Base-by-base conservation (phyloP, 2,329 filamentous ascomycete genomes). In the Fusarium sp. region DNA sequence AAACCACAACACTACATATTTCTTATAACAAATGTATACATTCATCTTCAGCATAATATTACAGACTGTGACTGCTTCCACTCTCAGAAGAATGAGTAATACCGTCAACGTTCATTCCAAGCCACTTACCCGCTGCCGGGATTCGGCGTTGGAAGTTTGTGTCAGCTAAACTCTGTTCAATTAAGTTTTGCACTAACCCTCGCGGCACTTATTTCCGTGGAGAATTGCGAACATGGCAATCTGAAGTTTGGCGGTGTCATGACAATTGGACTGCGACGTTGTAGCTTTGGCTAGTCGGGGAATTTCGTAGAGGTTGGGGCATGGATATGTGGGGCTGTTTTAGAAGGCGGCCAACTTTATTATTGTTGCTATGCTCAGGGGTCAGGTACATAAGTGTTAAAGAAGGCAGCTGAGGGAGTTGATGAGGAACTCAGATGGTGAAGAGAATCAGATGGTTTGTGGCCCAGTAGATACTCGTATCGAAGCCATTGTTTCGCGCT, bases 51-150 rank as follows among this genome's bases (percentile, higher is more conserved):
- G 0, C 2, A 30, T 2, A 0, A 40, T 2, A 3, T 42, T 12
- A n/a, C n/a, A n/a, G n/a, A n/a, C 6, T 2, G 6, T 23, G 30
- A 23, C n/a, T 47, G 19, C 15, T 6, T 19, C 6, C 2, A 10
- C 7, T 3, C 10, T 12, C 0, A 1, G 2, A 2, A n/a, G 5
- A 13, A 28, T 40, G 23, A 40, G 33, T 18, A 12, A 54, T 21
- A 8, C 19, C 33, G 33, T 11, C 15, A 37, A 53, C 23, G 21
- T 30, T 47, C 13, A 28, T n/a, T 53, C 8, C 38, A 64, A 50
- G 64, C 44, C 54, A 67, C 46, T 28, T 67, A 35, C 50, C 43
- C 40, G 11, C 16, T 35, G 47, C 54, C 47, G 25, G 63, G 63
- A 43, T 28, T 50, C 40, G 9, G 38, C 28, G 43, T 47, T 50